Evolutionary conservation across 805 yeast species (phyloP), one percentile per base, ranked within the genome.

Genomic region (Candida hungchunana): DNA sequence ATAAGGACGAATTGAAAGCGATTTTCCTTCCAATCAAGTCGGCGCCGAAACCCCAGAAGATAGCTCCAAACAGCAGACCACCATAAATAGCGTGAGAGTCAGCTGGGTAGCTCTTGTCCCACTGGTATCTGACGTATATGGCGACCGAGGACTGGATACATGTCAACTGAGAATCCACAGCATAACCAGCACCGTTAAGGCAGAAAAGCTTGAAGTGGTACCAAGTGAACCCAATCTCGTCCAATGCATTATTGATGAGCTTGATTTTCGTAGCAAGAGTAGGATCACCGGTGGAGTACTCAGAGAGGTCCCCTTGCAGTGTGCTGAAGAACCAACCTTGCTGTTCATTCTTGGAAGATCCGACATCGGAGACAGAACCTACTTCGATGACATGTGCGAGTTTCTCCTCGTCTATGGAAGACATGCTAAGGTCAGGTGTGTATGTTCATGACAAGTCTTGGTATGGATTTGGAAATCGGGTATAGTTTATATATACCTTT

Each of bases 221-320:
- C 64, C 71, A 65, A 2, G 82, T 75, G 56, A 76, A 74, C 0
- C 82, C 82, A 43, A 76, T 72, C 43, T 76, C 78, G 50, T 76
- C 79, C 29, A 76, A 55, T 6, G 81, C 76, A 39, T 71, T 59
- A 50, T 75, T 73, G 28, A 75, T 54, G 8, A 74, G 51, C 22
- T 51, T 53, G 47, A 71, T 68, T 35, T 71, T 73, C 5, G 36
- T 29, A 24, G 37, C 26, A 1, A 47, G 19, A 4, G 31, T 41
- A 4, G 41, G 43, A 44, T 72, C 77, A 4, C 35, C 29, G 16
- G 34, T 20, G 28, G 34, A 36, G n/a, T 17, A 37, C 10, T 38
- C 39, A 2, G 46, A 18, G 3, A 46, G 37, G 14, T 48, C 52
- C 15, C 47, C 48, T 16, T 27, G 31, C 32, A 27, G 31, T 3